Evolutionary conservation across 768 basidiomycete genomes (phyloP).

Genomic region (Suillus tomentosus): DNA sequence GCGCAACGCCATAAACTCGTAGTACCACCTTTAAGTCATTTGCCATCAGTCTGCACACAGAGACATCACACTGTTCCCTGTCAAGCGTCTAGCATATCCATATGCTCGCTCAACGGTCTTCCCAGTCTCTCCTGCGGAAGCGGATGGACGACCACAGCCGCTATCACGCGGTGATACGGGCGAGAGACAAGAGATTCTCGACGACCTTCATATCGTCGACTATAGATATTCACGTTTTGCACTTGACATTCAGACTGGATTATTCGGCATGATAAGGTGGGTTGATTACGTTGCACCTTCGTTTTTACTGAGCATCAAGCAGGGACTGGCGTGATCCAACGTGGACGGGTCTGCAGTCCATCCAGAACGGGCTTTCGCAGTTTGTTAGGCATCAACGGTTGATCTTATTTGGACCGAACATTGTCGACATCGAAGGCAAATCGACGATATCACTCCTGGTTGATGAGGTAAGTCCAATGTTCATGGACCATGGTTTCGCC

Average conservation of each 20-base stretch:
- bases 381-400: conserved; percentile 62
- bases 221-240: conserved; percentile 93
- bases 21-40: neutral
- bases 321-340: conserved; percentile 91
- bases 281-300: conserved; percentile 20
- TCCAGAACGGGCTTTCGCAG: conserved; percentile 65
- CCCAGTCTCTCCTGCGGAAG: conserved; percentile 38
- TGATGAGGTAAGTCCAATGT: conserved; percentile 71
- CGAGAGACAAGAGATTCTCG: conserved; percentile 41
- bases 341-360: conserved; percentile 63
- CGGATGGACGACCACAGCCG: conserved; percentile 28
- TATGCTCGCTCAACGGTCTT: conserved; percentile 84
- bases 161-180: conserved; percentile 33
- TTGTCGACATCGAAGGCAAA: conserved; percentile 90
- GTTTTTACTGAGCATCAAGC: conserved; percentile 14
- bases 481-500: conserved; percentile 6
- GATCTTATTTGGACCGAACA: conserved; percentile 79
- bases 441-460: conserved; percentile 74
- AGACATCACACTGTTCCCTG: conserved; percentile 76
- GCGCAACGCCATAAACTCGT: conserved; percentile 28
- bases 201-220: conserved; percentile 70
- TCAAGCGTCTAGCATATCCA: conserved; percentile 69
- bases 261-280: conserved; percentile 82
- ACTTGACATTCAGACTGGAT: conserved; percentile 78
- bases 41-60: conserved; percentile 72